Conservation (phyloP, 2,329 filamentous ascomycete species). For the Pseudogymnoascus pannorum region DNA sequence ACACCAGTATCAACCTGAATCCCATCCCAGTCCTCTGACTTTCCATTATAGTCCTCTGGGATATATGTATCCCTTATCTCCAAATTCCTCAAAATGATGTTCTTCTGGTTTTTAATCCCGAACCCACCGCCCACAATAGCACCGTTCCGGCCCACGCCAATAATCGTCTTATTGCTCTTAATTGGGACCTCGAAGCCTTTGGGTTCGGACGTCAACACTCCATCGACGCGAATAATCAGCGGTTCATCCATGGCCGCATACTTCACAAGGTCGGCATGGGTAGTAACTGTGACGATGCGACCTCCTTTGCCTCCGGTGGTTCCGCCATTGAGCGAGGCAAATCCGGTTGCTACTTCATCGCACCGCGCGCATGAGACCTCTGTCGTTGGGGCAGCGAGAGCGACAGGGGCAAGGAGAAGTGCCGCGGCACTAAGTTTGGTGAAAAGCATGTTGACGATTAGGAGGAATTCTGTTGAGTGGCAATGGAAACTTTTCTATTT, state of each 20-base stretch:
- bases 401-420: neutral
- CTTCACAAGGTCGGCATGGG: constrained; percentile 18
- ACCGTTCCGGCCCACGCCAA: constrained; percentile 19
- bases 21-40: constrained; percentile 20
- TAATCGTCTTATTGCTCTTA: constrained; percentile 22
- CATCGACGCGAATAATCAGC: constrained; percentile 19
- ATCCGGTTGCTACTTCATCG: constrained; percentile 19
- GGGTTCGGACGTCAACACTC: constrained; percentile 16
- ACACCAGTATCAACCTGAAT: constrained; percentile 22
- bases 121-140: constrained; percentile 20
- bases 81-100: constrained; percentile 22
- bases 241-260: constrained; percentile 20
- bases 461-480: neutral
- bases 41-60: constrained; percentile 19
- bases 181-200: constrained; percentile 19
- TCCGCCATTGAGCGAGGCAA: constrained; percentile 21
- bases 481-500: neutral
- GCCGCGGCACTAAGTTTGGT: neutral
- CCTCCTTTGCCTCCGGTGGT: constrained; percentile 21
- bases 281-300: constrained; percentile 18
- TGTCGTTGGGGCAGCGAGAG: neutral
- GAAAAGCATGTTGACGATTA: neutral
- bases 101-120: constrained; percentile 17
- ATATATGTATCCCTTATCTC: constrained; percentile 16
- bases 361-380: constrained; percentile 1